Base-by-base conservation (phyloP, 169 alveolate genomes). In the Babesia sp. region DNA sequence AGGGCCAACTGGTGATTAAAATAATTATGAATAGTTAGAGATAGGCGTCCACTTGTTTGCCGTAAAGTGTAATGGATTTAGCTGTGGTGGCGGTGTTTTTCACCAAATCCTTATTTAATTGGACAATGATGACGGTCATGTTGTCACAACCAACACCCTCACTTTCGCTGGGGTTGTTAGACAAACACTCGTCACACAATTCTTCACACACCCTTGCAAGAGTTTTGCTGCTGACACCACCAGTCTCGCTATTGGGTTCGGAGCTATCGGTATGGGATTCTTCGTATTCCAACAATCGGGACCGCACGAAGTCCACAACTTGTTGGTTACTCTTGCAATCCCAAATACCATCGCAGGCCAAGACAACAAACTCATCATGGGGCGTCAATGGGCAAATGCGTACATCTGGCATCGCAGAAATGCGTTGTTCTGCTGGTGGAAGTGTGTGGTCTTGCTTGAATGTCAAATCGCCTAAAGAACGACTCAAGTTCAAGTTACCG, bases 341-440 rank as follows among this genome's bases (percentile, higher is more conserved):
- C 98, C 99, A 98, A 22, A 98, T 96, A 12, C 99, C 99, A 88
- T 97, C 99, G 91, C 99, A 98, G n/a, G 99, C 99, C 68, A 98
- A 92, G 36, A 98, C 90, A 48, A 97, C 84, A 83, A 98, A 98
- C 79, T 96, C 98, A 71, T 95, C 97, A 29, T 93, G 92, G 12
- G 78, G 80, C 0, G 93, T 84, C 55, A 95, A 74, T 14, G 92
- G 90, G 56, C 90, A 90, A 12, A 90, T 90, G 29, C 93, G 74
- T 29, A 96, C 92, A 56, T 98, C 99, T 14, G 99, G 99, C 66
- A 82, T 77, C 16, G 98, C 97, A 5, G 96, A 94, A 41, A 97
- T 96, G 74, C 94, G 90, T 77, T 96, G 98, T 68, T 96, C 98
- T 50, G 91, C 86, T 14, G 95, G 94, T 26, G 93, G 91, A 12